A percentile compares a stretch with the other conserved stretches of the same genome.
Conservation (phyloP, 2,329 filamentous ascomycete genomes). For the Cladosporium sp. region DNA sequence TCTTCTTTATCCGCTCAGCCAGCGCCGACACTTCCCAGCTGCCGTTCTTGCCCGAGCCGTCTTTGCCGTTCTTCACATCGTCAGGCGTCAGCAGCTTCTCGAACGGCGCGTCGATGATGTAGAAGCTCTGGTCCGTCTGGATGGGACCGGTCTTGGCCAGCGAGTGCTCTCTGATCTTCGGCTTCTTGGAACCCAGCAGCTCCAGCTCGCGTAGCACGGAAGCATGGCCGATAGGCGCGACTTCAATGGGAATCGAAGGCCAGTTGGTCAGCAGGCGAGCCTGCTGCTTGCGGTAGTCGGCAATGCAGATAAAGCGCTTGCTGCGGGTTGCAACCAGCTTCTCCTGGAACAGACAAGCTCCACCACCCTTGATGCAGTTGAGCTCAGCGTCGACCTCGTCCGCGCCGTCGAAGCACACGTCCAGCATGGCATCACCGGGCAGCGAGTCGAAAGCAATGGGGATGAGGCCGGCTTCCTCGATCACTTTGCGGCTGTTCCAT, state of each 20-base stretch:
- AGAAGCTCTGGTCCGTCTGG: constrained; percentile 80
- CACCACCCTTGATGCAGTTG: constrained; percentile 96
- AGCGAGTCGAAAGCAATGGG: constrained; percentile 75
- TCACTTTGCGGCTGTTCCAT: constrained; percentile 82
- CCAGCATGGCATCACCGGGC: constrained; percentile 61
- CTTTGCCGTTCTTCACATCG: constrained; percentile 45
- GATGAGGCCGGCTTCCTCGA: constrained; percentile 71
- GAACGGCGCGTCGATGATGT: constrained; percentile 92
- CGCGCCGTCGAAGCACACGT: constrained; percentile 92
- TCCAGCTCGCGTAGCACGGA: constrained; percentile 70
- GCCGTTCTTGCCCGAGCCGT: constrained; percentile 47
- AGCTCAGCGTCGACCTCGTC: constrained; percentile 94
- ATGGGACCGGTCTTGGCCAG: constrained; percentile 78
- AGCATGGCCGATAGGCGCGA: constrained; percentile 77
- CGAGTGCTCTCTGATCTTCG: constrained; percentile 67
- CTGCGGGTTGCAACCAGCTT: constrained; percentile 70
- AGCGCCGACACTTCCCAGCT: constrained; percentile 77
- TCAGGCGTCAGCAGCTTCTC: constrained; percentile 59
- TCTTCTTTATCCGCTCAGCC: constrained; percentile 68
- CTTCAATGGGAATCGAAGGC: constrained; percentile 87
- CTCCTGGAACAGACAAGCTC: constrained; percentile 96
- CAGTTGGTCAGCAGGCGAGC: constrained; percentile 68
- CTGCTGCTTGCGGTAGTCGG: constrained; percentile 88
- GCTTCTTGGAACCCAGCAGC: constrained; percentile 67
- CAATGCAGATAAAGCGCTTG: constrained; percentile 31